Evolutionary conservation across 139 green algal species (phyloP).

Genomic region (Chlamydomonas incerta): DNA sequence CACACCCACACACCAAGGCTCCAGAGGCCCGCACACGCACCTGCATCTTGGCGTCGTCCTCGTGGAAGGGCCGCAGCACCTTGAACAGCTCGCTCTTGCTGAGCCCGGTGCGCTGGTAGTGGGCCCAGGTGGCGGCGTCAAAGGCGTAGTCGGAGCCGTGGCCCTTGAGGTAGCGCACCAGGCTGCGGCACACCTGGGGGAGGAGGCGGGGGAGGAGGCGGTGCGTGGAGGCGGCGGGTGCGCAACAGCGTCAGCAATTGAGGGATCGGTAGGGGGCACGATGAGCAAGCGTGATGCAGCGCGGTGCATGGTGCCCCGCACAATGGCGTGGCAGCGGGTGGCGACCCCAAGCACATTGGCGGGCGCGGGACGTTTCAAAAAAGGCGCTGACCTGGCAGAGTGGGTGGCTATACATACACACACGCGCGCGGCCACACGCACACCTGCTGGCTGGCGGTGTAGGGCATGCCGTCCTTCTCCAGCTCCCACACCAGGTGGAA

Average conservation of each 20-base stretch:
- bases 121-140: constrained; percentile 46
- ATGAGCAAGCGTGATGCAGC: too few relatives aligned
- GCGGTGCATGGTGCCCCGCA: too few relatives aligned
- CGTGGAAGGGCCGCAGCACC: constrained; percentile 54
- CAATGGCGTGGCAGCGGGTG: too few relatives aligned
- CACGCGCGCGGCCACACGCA: too few relatives aligned
- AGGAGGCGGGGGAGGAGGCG: too few relatives aligned
- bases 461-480: constrained; percentile 50
- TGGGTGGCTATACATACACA: too few relatives aligned
- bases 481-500: constrained; percentile 48
- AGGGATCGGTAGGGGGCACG: too few relatives aligned
- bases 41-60: constrained; percentile 42
- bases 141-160: constrained; percentile 54
- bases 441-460: constrained; percentile 46
- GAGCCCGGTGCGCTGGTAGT: constrained; percentile 54
- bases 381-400: too few relatives aligned
- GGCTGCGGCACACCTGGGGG: constrained; percentile 38
- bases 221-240: too few relatives aligned
- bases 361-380: too few relatives aligned
- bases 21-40: neutral
- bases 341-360: too few relatives aligned
- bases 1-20: neutral
- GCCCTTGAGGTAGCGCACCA: constrained; percentile 62
- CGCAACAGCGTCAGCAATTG: too few relatives aligned
- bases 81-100: constrained; percentile 55